Conservation (phyloP, 305 asterid genomes). For the Fraxinus sp. region DNA sequence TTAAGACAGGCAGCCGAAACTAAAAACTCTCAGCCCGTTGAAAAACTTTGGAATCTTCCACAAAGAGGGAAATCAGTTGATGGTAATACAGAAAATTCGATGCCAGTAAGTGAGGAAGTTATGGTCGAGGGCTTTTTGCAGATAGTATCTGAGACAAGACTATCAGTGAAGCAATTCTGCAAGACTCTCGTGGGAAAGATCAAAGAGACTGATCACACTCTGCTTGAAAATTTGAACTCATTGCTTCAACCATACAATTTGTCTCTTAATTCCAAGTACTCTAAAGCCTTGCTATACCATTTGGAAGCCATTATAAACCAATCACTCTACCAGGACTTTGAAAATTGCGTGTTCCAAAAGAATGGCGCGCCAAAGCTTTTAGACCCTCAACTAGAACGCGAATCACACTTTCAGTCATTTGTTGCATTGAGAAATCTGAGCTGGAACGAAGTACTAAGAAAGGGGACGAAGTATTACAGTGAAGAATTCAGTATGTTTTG, state of each 20-base stretch:
- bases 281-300: slow-evolving; percentile 47
- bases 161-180: slow-evolving; percentile 63
- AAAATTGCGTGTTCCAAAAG: slow-evolving; percentile 50
- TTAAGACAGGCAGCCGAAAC: slow-evolving; percentile 43
- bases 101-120: slow-evolving; percentile 49
- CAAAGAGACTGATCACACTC: slow-evolving; percentile 35
- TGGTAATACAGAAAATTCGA: slow-evolving; percentile 30
- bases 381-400: slow-evolving; percentile 51
- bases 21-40: slow-evolving; percentile 28
- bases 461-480: slow-evolving; percentile 56
- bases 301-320: slow-evolving; percentile 59
- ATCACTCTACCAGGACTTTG: slow-evolving; percentile 55
- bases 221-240: slow-evolving; percentile 43
- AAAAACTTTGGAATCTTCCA: slow-evolving; percentile 40
- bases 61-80: slow-evolving; percentile 31
- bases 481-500: slow-evolving; percentile 62
- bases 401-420: slow-evolving; percentile 39
- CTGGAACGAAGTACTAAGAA: slow-evolving; percentile 56
- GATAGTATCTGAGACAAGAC: slow-evolving; percentile 55
- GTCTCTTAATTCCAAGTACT: slow-evolving; percentile 43
- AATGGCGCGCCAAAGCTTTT: slow-evolving; percentile 50
- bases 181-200: slow-evolving; percentile 44
- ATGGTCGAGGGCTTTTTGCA: slow-evolving; percentile 61
- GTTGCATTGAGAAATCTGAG: slow-evolving; percentile 50
- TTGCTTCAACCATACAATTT: slow-evolving; percentile 53